phyloP scores from a whole-genome alignment of 208 protist species.

The Crithidia expoeki region DNA sequence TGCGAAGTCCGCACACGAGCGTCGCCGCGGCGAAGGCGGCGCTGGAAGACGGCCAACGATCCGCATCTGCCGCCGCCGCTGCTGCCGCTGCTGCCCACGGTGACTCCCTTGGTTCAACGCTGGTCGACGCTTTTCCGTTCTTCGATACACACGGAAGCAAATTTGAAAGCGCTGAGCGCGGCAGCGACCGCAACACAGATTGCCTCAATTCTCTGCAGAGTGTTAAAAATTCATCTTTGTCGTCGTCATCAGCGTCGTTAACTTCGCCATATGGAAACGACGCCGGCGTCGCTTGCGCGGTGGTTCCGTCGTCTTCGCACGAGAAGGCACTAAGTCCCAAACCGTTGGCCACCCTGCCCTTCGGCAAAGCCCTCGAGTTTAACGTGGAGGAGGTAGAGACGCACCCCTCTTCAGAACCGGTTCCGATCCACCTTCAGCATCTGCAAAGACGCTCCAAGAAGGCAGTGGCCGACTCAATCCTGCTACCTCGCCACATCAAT shows the following conservation, averaged over 20 bases:
- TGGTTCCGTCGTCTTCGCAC: conserved; percentile 14
- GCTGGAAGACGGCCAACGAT: conserved; percentile 5
- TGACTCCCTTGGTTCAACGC: background rate
- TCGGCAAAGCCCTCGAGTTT: conserved; percentile 78
- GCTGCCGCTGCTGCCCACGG: background rate
- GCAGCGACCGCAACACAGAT: too few relatives aligned
- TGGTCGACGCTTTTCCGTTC: background rate
- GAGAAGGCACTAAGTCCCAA: background rate
- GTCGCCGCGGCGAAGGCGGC: conserved; percentile 9
- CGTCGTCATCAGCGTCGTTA: background rate
- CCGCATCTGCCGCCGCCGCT: background rate
- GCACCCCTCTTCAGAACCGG: conserved; percentile 46
- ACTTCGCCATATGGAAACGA: conserved; percentile 24
- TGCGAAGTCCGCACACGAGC: conserved; percentile 46
- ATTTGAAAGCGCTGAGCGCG: background rate
- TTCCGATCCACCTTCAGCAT: conserved; percentile 77
- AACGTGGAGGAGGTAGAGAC: conserved; percentile 75
- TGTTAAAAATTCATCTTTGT: background rate
- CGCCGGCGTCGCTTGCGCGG: conserved; percentile 16
- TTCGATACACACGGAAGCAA: background rate
- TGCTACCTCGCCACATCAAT: conserved; percentile 89
- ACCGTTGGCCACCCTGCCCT: conserved; percentile 56
- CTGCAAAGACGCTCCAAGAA: conserved; percentile 55
- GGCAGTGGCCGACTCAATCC: conserved; percentile 75
- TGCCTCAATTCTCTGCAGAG: too few relatives aligned